Conservation (phyloP, 129 eudicot genomes). For the Lactuca saligna region DNA sequence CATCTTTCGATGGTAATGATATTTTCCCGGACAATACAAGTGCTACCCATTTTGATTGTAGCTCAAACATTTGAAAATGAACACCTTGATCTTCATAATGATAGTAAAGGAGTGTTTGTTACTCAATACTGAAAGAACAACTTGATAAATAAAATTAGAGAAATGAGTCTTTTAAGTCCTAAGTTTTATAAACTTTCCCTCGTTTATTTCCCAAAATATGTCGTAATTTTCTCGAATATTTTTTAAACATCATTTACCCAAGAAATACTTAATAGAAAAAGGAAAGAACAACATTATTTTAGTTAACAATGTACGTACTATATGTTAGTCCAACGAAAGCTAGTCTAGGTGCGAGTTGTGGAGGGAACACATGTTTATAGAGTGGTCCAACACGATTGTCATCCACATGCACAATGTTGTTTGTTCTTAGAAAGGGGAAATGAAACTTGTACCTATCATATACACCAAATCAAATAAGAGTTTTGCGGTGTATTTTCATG, state of each 20-base stretch:
- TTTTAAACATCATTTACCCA: background rate
- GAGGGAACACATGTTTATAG: slow-evolving; percentile 67
- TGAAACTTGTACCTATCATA: slow-evolving; percentile 39
- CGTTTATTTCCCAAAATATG: no score
- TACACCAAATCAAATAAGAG: slow-evolving; percentile 9
- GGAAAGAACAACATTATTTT: background rate
- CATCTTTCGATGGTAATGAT: slow-evolving; percentile 42
- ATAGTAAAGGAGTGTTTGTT: background rate
- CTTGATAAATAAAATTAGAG: background rate
- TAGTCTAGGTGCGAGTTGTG: slow-evolving; percentile 50
- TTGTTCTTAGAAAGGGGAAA: slow-evolving; percentile 52
- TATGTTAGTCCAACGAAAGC: slow-evolving; percentile 48
- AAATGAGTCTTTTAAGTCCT: no score
- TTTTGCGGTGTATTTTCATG: background rate
- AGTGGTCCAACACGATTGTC: slow-evolving; percentile 73
- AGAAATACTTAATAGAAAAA: background rate
- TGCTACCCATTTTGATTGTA: slow-evolving; percentile 65
- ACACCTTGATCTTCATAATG: slow-evolving; percentile 29
- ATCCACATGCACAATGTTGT: slow-evolving; percentile 45
- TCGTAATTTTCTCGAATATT: background rate
- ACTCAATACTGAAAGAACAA: background rate
- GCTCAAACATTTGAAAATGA: slow-evolving; percentile 41
- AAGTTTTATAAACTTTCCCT: no score
- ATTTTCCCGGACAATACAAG: slow-evolving; percentile 44
- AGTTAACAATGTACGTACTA: slow-evolving; percentile 2